Evolutionary conservation across 768 basidiomycete species (phyloP).

Genomic region (Tulasnella sp.): DNA sequence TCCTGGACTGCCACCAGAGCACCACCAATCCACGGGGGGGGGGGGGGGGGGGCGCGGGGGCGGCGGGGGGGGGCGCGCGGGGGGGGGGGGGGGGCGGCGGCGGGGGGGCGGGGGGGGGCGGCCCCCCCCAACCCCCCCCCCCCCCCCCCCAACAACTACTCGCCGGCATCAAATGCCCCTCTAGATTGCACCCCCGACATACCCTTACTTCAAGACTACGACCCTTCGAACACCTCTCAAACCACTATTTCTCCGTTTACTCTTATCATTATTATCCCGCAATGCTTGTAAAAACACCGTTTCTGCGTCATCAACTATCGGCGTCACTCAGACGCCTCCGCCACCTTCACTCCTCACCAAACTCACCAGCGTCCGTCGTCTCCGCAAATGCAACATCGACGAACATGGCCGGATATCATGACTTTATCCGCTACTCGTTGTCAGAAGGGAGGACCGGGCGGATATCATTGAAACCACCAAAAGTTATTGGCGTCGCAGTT

Average conservation of each 20-base stretch:
- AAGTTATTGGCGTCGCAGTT: constrained; percentile 69
- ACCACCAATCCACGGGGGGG: not conserved
- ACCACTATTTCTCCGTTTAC: not conserved
- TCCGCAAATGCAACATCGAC: not conserved
- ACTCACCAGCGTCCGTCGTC: not conserved
- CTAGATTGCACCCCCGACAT: not conserved
- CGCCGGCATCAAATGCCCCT: not conserved
- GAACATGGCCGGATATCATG: not conserved
- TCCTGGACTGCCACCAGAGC: constrained; percentile 1
- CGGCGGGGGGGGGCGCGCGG: too few species aligned
- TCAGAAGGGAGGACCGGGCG: constrained; percentile 39
- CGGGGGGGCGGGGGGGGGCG: too few species aligned
- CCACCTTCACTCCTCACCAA: not conserved
- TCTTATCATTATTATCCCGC: not conserved
- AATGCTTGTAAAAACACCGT: constrained; percentile 9
- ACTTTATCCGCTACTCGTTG: constrained; percentile 23
- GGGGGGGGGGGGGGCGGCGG: too few species aligned
- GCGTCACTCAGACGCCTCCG: not conserved
- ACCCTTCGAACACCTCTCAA: not conserved
- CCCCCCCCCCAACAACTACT: not conserved
- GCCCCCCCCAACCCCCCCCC: too few species aligned
- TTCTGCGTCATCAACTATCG: constrained; percentile 4
- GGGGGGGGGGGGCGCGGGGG: too few species aligned
- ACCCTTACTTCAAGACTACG: not conserved
- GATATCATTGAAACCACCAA: constrained; percentile 69